These are phyloP conservation scores for Penicillium sp. DNA, from an alignment of 2,329 filamentous ascomycete genomes.

Conservation along the genomic window DNA sequence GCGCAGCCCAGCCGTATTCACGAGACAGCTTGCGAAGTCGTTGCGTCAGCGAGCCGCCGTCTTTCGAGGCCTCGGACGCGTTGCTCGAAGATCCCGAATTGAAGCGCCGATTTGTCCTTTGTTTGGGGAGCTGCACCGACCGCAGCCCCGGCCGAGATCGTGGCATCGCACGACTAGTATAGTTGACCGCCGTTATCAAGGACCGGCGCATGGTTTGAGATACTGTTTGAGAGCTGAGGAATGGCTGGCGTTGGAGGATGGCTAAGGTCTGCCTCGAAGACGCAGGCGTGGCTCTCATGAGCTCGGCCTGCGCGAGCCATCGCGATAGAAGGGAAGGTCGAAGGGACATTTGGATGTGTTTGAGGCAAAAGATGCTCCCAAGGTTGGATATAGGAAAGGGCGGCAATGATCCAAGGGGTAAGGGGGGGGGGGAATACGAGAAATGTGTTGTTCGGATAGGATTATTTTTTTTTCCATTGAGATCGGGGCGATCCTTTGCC, in stretches of 20 bases:
- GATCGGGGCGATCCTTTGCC: constrained; percentile 5
- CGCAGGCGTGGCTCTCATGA: constrained; percentile 6
- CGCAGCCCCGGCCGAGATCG: neutral
- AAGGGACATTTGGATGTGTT: constrained; percentile 9
- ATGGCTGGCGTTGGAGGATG: constrained; percentile 2
- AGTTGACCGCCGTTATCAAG: neutral
- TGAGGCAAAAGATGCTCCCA: neutral
- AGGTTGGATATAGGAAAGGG: neutral
- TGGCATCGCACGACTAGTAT: neutral
- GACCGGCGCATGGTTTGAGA: neutral
- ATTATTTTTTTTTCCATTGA: neutral
- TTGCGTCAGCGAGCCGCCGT: constrained; percentile 60
- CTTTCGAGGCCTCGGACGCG: constrained; percentile 22
- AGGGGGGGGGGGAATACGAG: neutral
- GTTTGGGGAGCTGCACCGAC: constrained; percentile 2
- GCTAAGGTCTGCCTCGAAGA: neutral
- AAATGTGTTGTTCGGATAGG: neutral
- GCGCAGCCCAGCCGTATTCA: constrained; percentile 90
- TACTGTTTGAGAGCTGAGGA: neutral
- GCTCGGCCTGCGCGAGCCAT: constrained; percentile 24
- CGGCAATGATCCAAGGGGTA: neutral
- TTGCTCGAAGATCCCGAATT: constrained; percentile 25
- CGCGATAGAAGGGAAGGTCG: constrained; percentile 15
- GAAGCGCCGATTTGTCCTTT: constrained; percentile 23
- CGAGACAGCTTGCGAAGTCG: constrained; percentile 79